These are phyloP conservation scores for Amaranthus palmeri DNA, from an alignment of 148 eudicot genomes.

Conservation along the genomic window DNA sequence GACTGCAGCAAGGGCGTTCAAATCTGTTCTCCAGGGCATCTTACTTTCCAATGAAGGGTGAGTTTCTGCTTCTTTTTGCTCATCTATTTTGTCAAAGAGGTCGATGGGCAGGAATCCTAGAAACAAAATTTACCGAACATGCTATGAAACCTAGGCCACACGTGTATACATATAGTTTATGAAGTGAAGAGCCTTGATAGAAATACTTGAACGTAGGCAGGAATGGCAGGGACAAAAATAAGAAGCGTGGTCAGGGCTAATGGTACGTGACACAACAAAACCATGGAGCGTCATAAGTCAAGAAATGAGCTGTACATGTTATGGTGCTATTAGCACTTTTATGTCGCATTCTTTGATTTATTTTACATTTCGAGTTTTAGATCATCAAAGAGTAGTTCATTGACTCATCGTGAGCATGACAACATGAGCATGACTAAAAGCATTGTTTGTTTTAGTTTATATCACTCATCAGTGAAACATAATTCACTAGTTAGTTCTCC, in stretches of 20 bases:
- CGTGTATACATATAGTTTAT: not conserved
- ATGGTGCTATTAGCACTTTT: not conserved
- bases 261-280: not conserved
- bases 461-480: not conserved
- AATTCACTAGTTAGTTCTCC: no score
- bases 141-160: not conserved
- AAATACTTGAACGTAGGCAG: not conserved
- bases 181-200: not conserved
- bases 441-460: not conserved
- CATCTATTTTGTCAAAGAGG: not conserved
- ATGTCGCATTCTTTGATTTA: not conserved
- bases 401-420: not conserved
- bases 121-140: not conserved
- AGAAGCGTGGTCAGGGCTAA: not conserved
- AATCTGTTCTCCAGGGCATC: constrained; percentile 96
- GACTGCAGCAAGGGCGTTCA: constrained; percentile 97
- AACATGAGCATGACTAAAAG: not conserved
- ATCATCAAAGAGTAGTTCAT: not conserved
- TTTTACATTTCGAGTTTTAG: not conserved
- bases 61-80: constrained; percentile 8
- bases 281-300: not conserved
- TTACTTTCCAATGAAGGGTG: constrained; percentile 95
- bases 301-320: not conserved
- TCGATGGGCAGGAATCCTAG: not conserved
- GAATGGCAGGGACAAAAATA: not conserved